These are phyloP conservation scores for Alternaria ethzedia DNA, from an alignment of 2,329 filamentous ascomycete genomes.

Conservation along the genomic window DNA sequence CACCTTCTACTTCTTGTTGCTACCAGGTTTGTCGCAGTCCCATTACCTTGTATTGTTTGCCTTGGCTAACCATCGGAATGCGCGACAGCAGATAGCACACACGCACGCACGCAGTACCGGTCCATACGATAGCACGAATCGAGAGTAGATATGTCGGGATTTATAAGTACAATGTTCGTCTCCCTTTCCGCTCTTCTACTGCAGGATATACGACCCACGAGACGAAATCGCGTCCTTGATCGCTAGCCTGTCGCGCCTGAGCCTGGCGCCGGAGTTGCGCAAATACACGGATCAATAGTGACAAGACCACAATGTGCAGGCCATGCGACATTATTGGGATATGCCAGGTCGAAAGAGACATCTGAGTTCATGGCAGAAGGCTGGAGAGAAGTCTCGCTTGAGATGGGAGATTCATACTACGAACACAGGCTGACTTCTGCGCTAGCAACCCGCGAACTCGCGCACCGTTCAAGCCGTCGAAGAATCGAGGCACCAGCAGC, in stretches of 20 bases:
- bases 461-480: constrained; percentile 89
- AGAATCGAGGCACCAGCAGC: constrained; percentile 84
- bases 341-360: neutral
- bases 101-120: constrained; percentile 7
- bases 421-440: constrained; percentile 43
- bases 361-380: neutral
- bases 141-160: constrained; percentile 59
- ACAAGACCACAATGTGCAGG: neutral
- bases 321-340: neutral
- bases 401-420: constrained; percentile 16
- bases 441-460: constrained; percentile 82
- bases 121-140: constrained; percentile 23
- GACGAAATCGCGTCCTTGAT: neutral
- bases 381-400: neutral
- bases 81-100: constrained; percentile 26
- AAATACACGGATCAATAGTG: neutral
- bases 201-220: neutral
- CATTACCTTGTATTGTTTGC: constrained; percentile 22
- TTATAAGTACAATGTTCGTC: constrained; percentile 83
- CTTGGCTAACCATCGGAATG: constrained; percentile 45
- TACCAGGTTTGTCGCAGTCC: constrained; percentile 14
- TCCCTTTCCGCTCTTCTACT: neutral
- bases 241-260: neutral
- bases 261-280: neutral
- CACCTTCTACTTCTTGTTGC: neutral